Percentiles rank a stretch among this genome's conserved stretches.
Evolutionary conservation across 345 rosid species (phyloP).

Genomic region (Camelina neglecta): DNA sequence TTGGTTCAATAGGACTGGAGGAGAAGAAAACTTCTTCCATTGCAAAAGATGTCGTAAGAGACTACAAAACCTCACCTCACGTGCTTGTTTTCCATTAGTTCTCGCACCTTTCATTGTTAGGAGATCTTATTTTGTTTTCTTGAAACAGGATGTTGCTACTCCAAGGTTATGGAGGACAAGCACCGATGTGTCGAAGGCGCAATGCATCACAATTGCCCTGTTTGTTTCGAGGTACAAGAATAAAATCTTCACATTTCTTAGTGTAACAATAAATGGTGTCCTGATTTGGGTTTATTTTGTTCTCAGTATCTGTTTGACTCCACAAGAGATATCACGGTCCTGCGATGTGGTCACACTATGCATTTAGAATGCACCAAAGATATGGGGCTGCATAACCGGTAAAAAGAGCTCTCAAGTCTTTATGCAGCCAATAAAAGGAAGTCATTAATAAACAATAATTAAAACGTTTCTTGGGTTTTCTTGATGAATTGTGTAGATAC

Average conservation of each 20-base stretch:
- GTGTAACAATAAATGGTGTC: not conserved
- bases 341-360: conserved; percentile 80
- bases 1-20: conserved; percentile 54
- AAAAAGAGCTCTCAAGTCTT: conserved; percentile 21
- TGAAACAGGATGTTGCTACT: conserved; percentile 66
- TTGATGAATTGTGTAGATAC: conserved; percentile 54
- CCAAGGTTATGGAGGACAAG: conserved; percentile 53
- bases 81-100: conserved; percentile 17
- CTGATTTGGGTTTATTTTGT: not conserved
- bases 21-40: conserved; percentile 63
- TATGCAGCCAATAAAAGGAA: not conserved
- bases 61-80: not conserved
- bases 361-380: conserved; percentile 74
- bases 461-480: not conserved
- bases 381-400: conserved; percentile 69
- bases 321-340: conserved; percentile 58
- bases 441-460: not conserved
- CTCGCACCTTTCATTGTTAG: not conserved
- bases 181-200: conserved; percentile 72
- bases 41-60: conserved; percentile 61
- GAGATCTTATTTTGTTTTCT: not conserved
- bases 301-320: conserved; percentile 80
- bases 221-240: conserved; percentile 63
- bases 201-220: conserved; percentile 74
- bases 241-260: not conserved